Evolutionary conservation across 2,329 filamentous ascomycete genomes (phyloP).

Genomic region (Metarhizium anisopliae): DNA sequence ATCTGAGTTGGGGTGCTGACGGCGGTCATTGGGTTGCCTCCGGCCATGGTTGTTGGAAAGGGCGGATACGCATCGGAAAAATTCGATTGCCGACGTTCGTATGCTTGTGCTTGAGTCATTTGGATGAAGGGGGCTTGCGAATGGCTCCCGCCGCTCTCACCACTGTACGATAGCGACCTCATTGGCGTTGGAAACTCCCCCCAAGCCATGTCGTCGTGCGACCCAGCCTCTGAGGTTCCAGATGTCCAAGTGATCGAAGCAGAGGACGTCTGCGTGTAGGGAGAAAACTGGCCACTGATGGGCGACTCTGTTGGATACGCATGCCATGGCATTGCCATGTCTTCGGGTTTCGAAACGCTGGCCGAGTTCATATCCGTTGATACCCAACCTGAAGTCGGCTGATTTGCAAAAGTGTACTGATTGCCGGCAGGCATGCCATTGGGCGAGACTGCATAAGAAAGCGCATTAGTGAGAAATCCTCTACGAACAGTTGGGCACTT

Average conservation of each 20-base stretch:
- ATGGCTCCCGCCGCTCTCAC: conserved; percentile 28
- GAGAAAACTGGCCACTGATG: conserved; percentile 39
- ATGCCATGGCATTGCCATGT: conserved; percentile 38
- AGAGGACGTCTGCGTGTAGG: conserved; percentile 35
- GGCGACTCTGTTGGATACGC: conserved; percentile 41
- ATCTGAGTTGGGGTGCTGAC: conserved; percentile 22
- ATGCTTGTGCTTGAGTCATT: conserved; percentile 28
- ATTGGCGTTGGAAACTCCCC: conserved; percentile 31
- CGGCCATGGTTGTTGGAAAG: conserved; percentile 26
- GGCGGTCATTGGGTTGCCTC: conserved; percentile 25
- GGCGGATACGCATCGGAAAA: conserved; percentile 36
- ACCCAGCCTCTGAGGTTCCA: conserved; percentile 24
- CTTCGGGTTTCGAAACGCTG: conserved; percentile 31
- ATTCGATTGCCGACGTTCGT: conserved; percentile 32
- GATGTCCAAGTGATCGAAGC: conserved; percentile 33
- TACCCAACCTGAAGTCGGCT: conserved; percentile 35
- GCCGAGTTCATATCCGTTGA: conserved; percentile 30
- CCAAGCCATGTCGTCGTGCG: conserved; percentile 37
- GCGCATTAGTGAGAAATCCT: background rate
- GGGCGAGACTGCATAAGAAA: conserved; percentile 20
- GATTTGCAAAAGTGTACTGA: conserved; percentile 29
- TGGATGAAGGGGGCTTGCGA: conserved; percentile 30
- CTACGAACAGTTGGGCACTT: conserved; percentile 17
- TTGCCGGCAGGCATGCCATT: conserved; percentile 21
- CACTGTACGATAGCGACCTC: conserved; percentile 40